Evolutionary conservation across 306 rosid species (phyloP).

Genomic region (Casuarina cunninghamiana): DNA sequence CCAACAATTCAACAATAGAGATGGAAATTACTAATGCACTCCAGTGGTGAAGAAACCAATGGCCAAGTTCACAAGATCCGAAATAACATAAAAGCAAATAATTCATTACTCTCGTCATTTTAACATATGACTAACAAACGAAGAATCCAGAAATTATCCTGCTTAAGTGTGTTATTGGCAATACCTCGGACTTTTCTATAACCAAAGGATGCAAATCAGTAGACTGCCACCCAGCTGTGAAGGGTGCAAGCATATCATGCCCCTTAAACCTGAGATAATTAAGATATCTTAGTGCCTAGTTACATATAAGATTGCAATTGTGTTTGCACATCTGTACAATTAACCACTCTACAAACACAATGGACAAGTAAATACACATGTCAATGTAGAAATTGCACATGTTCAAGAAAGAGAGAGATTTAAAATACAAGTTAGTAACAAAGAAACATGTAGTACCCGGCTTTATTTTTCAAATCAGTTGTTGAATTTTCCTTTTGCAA

Average conservation of each 20-base stretch:
- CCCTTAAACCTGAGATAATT: slow-evolving; percentile 62
- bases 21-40: neutral
- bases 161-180: neutral
- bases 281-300: slow-evolving; percentile 24
- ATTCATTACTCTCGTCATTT: neutral
- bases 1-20: neutral
- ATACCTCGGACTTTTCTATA: slow-evolving; percentile 83
- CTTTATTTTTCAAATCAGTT: slow-evolving; percentile 29
- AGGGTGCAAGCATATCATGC: slow-evolving; percentile 97
- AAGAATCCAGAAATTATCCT: neutral
- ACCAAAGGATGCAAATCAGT: slow-evolving; percentile 63
- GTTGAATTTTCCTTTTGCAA: slow-evolving; percentile 48
- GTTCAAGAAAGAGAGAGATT: slow-evolving; percentile 5
- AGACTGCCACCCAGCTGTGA: slow-evolving; percentile 86
- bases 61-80: neutral
- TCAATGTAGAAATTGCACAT: slow-evolving; percentile 8
- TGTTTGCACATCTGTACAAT: neutral
- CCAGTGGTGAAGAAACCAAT: neutral
- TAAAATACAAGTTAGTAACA: neutral
- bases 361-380: slow-evolving; percentile 7
- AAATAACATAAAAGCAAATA: neutral
- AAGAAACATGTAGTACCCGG: slow-evolving; percentile 50
- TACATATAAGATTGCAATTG: slow-evolving; percentile 12
- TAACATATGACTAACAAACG: neutral
- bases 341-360: slow-evolving; percentile 3